Base-by-base conservation (phyloP, 2,329 filamentous ascomycete genomes). In the Aureobasidium sp. region DNA sequence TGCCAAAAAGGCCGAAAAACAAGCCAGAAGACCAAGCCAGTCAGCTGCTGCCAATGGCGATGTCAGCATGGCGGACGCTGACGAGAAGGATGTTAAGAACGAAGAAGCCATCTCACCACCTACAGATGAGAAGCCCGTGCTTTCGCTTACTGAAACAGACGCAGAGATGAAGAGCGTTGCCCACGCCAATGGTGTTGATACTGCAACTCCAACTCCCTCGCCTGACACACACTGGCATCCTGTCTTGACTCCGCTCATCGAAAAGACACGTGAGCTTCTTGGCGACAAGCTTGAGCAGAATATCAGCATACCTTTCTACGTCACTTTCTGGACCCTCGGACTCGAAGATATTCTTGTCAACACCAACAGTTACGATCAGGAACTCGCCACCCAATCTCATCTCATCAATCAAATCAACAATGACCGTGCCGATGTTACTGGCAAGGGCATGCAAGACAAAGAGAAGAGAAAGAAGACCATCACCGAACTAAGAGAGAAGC, bases 271-370 rank as follows among this genome's bases (percentile, higher is more conserved):
- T 63, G 76, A 78, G 6, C 77, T 82, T 0, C 72, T 90, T 11
- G 83, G 88, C 0, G 74, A 82, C 2, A 81, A 84, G 8, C 82
- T 85, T 5, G 91, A 87, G 80, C 78, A 83, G 11, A 84, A 83
- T 54, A 82, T 97, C 57, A 91, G 85, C 47, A 81, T 91, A 0
- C 85, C 89, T 34, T 93, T 97, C 72, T 97, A 91, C 69, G 85
- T 89, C 47, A 89, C 89, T 0, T 99, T 99, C 75, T 99, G 94
- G 94, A 87, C 92, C 55, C 80, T 97, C 13, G 87, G 91, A 32
- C 82, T 95, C 3, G 86, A 89, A 49, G 93, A 99, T 71, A 79
- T 97, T 62, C 83, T 85, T 61, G 85, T 92, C 65, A 89, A 90
- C 1, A 85, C 85, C 64, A 82, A 85, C 37, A 89, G 87, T 63